phyloP scores from a whole-genome alignment of 2,329 filamentous ascomycete species.

The Pyrenochaeta sp. region DNA sequence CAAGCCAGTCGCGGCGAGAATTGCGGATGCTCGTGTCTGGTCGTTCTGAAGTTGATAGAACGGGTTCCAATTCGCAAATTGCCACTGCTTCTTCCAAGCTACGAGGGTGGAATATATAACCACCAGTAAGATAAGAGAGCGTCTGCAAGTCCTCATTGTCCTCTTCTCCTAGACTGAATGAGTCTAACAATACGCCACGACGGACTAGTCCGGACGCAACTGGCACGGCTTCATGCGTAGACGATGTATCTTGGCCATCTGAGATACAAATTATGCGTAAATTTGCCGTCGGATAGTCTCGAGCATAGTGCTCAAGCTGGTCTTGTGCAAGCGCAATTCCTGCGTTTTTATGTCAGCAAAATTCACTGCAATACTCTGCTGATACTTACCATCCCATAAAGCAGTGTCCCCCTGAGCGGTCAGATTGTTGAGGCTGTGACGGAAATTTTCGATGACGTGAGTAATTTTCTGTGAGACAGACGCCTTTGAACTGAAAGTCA shows the following conservation, averaged over 20 bases:
- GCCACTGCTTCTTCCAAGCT: constrained; percentile 45
- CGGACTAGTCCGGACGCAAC: constrained; percentile 31
- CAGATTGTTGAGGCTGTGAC: constrained; percentile 41
- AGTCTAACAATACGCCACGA: constrained; percentile 44
- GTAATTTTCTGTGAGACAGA: constrained; percentile 36
- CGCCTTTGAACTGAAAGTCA: constrained; percentile 41
- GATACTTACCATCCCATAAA: constrained; percentile 49
- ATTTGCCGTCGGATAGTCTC: constrained; percentile 42
- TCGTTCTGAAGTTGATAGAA: constrained; percentile 45
- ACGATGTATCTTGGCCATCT: constrained; percentile 48
- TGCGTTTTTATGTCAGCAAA: too few species aligned
- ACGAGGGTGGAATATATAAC: constrained; percentile 47
- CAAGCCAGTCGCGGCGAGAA: neutral
- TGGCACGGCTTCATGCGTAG: constrained; percentile 20
- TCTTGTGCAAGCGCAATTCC: constrained; percentile 43
- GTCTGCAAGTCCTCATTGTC: constrained; percentile 35
- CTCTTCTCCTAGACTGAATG: constrained; percentile 40
- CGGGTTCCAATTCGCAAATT: constrained; percentile 49
- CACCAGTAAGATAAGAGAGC: constrained; percentile 41
- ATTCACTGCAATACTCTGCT: too few species aligned
- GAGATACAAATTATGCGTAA: constrained; percentile 49
- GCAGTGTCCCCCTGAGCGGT: constrained; percentile 42
- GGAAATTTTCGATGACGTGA: constrained; percentile 48
- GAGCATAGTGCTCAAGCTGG: constrained; percentile 36
- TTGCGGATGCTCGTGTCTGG: constrained; percentile 20